Evolutionary conservation across 192 early-diverging fungal species (phyloP), one percentile per base, ranked within the genome.

Genomic region (Umbelopsis vinacea): DNA sequence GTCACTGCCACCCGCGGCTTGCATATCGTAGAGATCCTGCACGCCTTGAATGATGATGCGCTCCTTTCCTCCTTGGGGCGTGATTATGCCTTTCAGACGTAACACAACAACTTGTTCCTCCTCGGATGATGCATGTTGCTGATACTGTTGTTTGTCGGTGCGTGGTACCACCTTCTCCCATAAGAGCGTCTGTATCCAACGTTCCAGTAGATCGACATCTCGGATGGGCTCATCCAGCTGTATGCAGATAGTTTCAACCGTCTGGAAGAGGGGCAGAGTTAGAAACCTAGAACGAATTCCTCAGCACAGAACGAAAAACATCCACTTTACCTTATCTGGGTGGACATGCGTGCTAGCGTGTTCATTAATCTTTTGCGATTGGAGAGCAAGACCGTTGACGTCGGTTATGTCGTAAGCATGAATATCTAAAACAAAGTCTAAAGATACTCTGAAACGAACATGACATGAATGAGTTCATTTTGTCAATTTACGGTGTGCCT

Each of bases 1-100:
- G 7, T 74, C 80, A 1, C 48, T 69, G 7, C 52, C 69, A 43
- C 46, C 52, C 1, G 87, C 89, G 38, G 80, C 66, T 63, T 90
- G 88, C 60, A 81, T 84, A 71, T 92, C 90, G 72, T 89, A 92
- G 12, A 91, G 70, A 50, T 92, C 90, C 46, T 88, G 82, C 2
- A 92, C 90, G 17, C 83, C 88, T 69, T 92, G 90, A 24, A 91
- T 83, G 8, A 90, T 78, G 52, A 77, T 29, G 11, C 71, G 74
- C 10, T 70, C 66, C 43, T 82, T 81, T 14, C 52, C 38, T 63
- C 71, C 78, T 29, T 26, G 66, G 22, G 68, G 46, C 23, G 35
- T 66, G 43, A 92, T 38, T 14, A 91, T 75, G 4, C 85, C 89
- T 47, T 92, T 92, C 29, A 92, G 73, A 14, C 89, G 82, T 33